Evolutionary conservation across 352 stramenopile genomes (phyloP).

Genomic region (Phytopythium aichiense): DNA sequence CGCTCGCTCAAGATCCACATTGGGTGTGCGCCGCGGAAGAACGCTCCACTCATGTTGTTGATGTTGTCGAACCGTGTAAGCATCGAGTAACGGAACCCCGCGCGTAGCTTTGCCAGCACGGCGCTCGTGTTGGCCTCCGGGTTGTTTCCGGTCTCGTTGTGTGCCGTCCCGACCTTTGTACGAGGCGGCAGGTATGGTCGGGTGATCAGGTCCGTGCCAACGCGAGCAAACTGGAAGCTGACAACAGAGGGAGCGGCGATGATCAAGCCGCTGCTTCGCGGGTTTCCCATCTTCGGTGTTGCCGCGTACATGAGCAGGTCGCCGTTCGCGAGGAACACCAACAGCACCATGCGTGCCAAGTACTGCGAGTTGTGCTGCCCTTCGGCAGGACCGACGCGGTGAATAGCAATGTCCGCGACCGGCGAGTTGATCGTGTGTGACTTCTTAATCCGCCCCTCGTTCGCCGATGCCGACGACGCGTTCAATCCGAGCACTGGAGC

Average conservation of each 20-base stretch:
- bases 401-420: constrained; percentile 78
- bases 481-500: constrained; percentile 70
- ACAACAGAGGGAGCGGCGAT: constrained; percentile 9
- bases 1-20: constrained; percentile 83
- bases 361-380: constrained; percentile 67
- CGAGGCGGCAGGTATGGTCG: constrained; percentile 65
- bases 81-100: constrained; percentile 85
- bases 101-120: constrained; percentile 66
- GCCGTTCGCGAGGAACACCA: constrained; percentile 83
- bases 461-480: constrained; percentile 56
- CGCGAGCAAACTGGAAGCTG: constrained; percentile 62
- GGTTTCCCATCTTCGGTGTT: constrained; percentile 36
- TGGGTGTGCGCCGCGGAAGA: constrained; percentile 80
- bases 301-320: constrained; percentile 80
- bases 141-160: constrained; percentile 48
- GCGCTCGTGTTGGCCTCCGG: constrained; percentile 62
- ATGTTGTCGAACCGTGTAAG: constrained; percentile 78
- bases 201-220: constrained; percentile 73
- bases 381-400: constrained; percentile 75
- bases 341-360: constrained; percentile 72
- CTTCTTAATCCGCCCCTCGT: constrained; percentile 78
- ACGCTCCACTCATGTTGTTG: constrained; percentile 80
- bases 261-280: constrained; percentile 13
- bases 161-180: constrained; percentile 31
- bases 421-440: constrained; percentile 78